Base-by-base conservation (phyloP, 1,284 basidiomycete species). In the Bondarzewia mesenterica region DNA sequence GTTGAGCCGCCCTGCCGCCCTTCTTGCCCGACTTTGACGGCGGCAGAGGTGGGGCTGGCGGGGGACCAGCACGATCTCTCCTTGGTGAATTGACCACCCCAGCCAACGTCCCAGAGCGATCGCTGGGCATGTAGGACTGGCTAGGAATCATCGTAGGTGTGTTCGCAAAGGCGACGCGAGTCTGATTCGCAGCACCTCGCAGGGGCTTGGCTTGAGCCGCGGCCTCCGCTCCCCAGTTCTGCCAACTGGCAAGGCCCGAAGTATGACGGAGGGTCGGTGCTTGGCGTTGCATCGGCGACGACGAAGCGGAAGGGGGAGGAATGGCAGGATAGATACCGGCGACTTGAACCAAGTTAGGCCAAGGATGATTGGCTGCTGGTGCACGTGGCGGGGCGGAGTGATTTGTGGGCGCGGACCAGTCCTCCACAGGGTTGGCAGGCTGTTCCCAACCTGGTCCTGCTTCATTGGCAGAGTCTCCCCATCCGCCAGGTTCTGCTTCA, bases 191-290 rank as follows among this genome's bases (percentile, higher is more conserved):
- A 41, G 46, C 14, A 32, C 6, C 29, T 20, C 39, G 47, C 18
- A 25, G 21, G n/a, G 21, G 29, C 29, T n/a, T 32, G n/a, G 23
- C 39, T 18, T 27, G 39, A 7, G 29, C 37, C 8, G 39, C 38
- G 10, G 44, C 49, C 27, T 50, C 49, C 18, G 46, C 46, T 3
- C 27, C 36, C 54, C 54, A 55, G 10, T 26, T 35, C 29, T 49
- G 44, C 54, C 54, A 55, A 23, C 42, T 36, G 16, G 44, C 12
- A 6, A 32, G 1, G 16, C 21, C 37, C 36, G 35, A 7, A 26
- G 36, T 21, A 8, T 26, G 23, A 23, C 10, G 38, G 21, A 20
- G 37, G 14, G 21, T 21, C 10, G 16, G 36, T 15, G 45, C 14
- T 22, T 22, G 18, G n/a, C 18, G 7, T 45, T 38, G 38, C 22